Evolutionary conservation across 2,329 filamentous ascomycete species (phyloP).

Genomic region (Setomelanomma holmii): DNA sequence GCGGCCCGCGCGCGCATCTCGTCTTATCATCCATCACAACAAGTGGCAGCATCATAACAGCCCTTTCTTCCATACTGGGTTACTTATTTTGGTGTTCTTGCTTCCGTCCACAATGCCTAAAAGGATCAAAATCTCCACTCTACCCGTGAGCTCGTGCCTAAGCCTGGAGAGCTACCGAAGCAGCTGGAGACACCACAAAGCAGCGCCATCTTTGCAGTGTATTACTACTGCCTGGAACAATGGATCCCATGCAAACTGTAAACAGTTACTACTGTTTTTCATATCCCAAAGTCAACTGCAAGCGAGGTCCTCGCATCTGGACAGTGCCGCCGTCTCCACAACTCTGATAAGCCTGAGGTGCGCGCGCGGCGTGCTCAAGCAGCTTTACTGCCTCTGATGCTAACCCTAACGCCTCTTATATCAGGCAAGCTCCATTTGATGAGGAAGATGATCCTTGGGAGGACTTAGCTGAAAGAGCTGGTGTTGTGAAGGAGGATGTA

Average conservation of each 20-base stretch:
- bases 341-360: background rate
- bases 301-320: background rate
- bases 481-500: background rate
- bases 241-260: background rate
- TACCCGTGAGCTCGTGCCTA: background rate
- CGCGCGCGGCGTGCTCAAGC: background rate
- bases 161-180: background rate
- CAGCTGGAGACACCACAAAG: constrained; percentile 3
- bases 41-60: background rate
- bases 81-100: background rate
- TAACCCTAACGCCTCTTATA: background rate
- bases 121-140: background rate
- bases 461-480: constrained; percentile 1
- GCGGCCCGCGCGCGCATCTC: background rate
- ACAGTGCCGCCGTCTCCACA: background rate
- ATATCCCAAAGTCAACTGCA: background rate
- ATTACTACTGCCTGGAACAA: background rate
- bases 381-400: background rate
- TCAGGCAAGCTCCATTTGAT: background rate
- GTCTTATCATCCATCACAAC: background rate
- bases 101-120: background rate
- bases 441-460: constrained; percentile 1
- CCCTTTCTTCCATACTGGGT: background rate
- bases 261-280: background rate
- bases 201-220: constrained; percentile 1